Base-by-base conservation (phyloP, 2,329 filamentous ascomycete genomes). In the Fusarium sp. region DNA sequence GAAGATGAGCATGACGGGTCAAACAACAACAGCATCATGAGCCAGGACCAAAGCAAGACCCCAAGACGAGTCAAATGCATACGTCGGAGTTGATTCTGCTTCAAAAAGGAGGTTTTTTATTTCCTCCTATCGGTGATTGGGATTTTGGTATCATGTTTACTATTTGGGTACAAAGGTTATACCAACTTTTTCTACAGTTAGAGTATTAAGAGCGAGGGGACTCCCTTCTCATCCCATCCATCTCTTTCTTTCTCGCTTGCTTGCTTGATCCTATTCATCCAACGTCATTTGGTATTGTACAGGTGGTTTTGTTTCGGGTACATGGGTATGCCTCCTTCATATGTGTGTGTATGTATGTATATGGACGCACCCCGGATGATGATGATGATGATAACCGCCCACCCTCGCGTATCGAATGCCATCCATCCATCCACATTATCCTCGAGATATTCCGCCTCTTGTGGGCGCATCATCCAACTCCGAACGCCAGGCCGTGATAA, bases 401-500 rank as follows among this genome's bases (percentile, higher is more conserved):
- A 29, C 35, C 35, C 14, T 24, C 22, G 40, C 38, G 72, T 47
- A 37, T 45, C 54, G 31, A 58, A 67, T 58, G 65, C 56, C 61
- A 65, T 69, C 68, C 59, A 67, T 35, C 13, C 34, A 67, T 35
- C 34, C 34, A 67, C 38, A 74, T 72, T 73, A 75, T 64, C 31
- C 63, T 61, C 42, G 38, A 72, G 57, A 70, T 59, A 54, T 67
- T 54, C 38, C 40, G 50, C 62, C 50, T 40, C 40, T 56, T 61
- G 31, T 20, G 64, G 40, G 40, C 27, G 61, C 69, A 73, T 58
- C 67, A 67, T 67, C 59, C 69, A 74, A 75, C 63, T 67, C 72
- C 72, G 29, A 65, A 78, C 76, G 72, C 76, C 76, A 77, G 69
- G 76, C 70, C 76, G 71, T 77, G 74, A 68, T 64, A 75, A 75